Evolutionary conservation across 257 asterid genomes (phyloP).

Genomic region (Knoxia roxburghii): DNA sequence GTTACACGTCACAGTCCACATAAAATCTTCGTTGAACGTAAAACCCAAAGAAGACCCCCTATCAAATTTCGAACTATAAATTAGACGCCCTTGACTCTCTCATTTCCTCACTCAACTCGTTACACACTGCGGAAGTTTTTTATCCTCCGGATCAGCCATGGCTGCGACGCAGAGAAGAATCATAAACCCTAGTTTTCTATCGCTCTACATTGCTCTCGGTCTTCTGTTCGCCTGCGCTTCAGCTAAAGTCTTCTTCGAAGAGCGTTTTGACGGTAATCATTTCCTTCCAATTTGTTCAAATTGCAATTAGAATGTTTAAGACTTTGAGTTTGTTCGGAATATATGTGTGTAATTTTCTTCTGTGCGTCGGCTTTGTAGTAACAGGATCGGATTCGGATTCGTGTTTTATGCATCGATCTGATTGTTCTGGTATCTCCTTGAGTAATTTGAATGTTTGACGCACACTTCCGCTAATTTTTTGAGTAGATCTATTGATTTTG

Average conservation of each 20-base stretch:
- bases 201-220: slow-evolving; percentile 42
- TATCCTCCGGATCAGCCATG: slow-evolving; percentile 35
- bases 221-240: slow-evolving; percentile 50
- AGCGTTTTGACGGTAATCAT: slow-evolving; percentile 66
- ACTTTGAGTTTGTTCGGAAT: not conserved
- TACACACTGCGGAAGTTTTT: not conserved
- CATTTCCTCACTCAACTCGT: not conserved
- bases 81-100: not conserved
- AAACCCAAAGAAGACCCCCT: slow-evolving; percentile 13
- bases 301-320: not conserved
- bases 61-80: slow-evolving; percentile 2
- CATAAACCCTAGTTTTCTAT: slow-evolving; percentile 39
- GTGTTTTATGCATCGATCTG: slow-evolving; percentile 25
- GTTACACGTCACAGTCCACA: slow-evolving; percentile 31
- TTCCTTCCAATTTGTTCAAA: not conserved
- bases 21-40: slow-evolving; percentile 8
- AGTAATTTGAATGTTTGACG: slow-evolving; percentile 1
- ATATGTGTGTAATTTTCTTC: not conserved
- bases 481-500: slow-evolving; percentile 16
- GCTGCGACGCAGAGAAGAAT: slow-evolving; percentile 39
- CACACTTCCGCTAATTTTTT: not conserved
- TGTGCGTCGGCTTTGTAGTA: not conserved
- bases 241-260: slow-evolving; percentile 80
- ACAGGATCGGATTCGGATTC: slow-evolving; percentile 11
- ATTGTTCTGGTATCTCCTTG: slow-evolving; percentile 8